These are phyloP conservation scores for Cryptococcus sp. DNA, from an alignment of 1,284 basidiomycete species.

Conservation along the genomic window DNA sequence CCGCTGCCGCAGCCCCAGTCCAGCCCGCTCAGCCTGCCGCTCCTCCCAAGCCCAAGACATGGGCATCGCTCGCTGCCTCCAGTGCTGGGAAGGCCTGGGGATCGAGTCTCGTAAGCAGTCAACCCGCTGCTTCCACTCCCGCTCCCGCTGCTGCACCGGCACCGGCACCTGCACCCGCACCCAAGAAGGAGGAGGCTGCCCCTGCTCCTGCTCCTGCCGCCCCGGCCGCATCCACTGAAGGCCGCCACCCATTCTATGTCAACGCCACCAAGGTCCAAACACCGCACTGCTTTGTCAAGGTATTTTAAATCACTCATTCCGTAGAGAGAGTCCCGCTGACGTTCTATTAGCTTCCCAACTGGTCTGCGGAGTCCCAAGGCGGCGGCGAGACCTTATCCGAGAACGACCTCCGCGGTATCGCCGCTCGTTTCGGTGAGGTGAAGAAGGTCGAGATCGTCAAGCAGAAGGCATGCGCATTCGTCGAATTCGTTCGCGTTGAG, in stretches of 20 bases:
- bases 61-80: constrained; percentile 86
- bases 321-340: constrained; percentile 1
- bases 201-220: constrained; percentile 23
- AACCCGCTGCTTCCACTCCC: constrained; percentile 53
- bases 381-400: constrained; percentile 74
- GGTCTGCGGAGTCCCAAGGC: constrained; percentile 54
- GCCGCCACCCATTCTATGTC: constrained; percentile 58
- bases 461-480: constrained; percentile 87
- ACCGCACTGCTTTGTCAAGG: constrained; percentile 85
- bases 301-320: constrained; percentile 47
- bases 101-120: constrained; percentile 51
- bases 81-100: constrained; percentile 64
- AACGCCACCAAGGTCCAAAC: constrained; percentile 67
- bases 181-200: constrained; percentile 17
- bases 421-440: constrained; percentile 79
- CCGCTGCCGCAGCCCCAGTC: constrained; percentile 29
- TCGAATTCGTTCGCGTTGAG: constrained; percentile 81
- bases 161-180: constrained; percentile 31
- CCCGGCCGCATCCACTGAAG: constrained; percentile 24
- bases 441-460: constrained; percentile 88
- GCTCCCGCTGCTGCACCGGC: constrained; percentile 55
- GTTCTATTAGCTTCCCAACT: constrained; percentile 51
- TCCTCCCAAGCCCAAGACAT: constrained; percentile 63
- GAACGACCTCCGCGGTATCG: constrained; percentile 60
- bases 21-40: constrained; percentile 30